Evolutionary conservation across 2,329 filamentous ascomycete species (phyloP).

Genomic region (Pseudogymnoascus sp.): DNA sequence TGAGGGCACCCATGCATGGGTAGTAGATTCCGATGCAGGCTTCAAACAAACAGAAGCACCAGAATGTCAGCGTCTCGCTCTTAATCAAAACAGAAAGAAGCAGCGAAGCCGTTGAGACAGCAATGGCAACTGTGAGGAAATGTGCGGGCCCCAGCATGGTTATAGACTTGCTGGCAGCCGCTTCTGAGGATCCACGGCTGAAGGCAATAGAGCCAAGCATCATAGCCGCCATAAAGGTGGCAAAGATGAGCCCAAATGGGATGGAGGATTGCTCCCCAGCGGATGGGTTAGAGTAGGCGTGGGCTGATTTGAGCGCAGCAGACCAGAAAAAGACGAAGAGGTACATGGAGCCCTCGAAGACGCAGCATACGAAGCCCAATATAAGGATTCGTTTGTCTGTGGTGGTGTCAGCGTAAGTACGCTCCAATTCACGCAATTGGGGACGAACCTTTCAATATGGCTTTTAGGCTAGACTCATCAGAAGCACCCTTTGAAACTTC

Average conservation of each 20-base stretch:
- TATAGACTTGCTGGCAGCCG: constrained; percentile 17
- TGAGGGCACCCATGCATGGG: constrained; percentile 46
- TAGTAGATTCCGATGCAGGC: constrained; percentile 49
- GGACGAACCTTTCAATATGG: constrained; percentile 14
- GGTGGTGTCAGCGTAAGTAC: constrained; percentile 15
- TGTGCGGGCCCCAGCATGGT: constrained; percentile 21
- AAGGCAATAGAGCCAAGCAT: constrained; percentile 51
- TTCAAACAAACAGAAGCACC: constrained; percentile 50
- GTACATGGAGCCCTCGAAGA: constrained; percentile 55
- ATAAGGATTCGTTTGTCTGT: constrained; percentile 41
- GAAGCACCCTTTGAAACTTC: constrained; percentile 17
- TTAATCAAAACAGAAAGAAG: constrained; percentile 35
- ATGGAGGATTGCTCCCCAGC: constrained; percentile 18
- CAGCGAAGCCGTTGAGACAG: constrained; percentile 31
- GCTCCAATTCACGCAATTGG: constrained; percentile 12
- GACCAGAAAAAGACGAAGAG: constrained; percentile 57
- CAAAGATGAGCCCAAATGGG: constrained; percentile 45
- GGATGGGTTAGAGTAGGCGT: constrained; percentile 32
- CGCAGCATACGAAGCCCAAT: constrained; percentile 43
- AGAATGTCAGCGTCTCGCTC: constrained; percentile 40
- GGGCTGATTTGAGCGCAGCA: constrained; percentile 40
- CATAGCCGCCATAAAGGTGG: constrained; percentile 50
- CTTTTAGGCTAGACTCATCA: constrained; percentile 16
- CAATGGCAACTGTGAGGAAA: constrained; percentile 34
- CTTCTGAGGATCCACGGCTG: constrained; percentile 22